Conservation (phyloP, 768 basidiomycete species). For the Paxillus ammoniavirescens region DNA sequence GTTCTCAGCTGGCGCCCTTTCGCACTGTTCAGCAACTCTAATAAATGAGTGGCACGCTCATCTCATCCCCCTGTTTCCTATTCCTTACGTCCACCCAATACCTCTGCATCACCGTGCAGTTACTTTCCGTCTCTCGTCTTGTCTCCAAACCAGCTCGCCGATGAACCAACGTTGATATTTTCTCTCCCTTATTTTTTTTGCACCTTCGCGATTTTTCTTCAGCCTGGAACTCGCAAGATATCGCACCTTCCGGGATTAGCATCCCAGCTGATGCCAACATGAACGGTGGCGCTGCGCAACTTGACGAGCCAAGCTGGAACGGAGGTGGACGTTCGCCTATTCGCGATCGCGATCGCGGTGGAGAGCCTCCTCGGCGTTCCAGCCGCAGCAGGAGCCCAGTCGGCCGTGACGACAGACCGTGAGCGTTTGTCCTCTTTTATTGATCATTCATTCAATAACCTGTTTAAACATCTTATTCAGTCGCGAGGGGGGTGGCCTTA, state of each 20-base stretch:
- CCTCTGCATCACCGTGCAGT: background rate
- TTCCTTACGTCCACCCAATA: background rate
- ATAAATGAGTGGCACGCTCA: slow-evolving; percentile 2
- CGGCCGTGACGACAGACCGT: slow-evolving; percentile 55
- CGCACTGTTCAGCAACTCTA: slow-evolving; percentile 12
- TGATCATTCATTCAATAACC: background rate
- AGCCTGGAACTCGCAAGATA: slow-evolving; percentile 87
- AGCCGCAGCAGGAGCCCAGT: slow-evolving; percentile 78
- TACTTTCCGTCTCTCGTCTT: slow-evolving; percentile 3
- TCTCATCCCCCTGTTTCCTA: slow-evolving; percentile 25
- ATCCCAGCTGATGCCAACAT: slow-evolving; percentile 57
- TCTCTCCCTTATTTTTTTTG: slow-evolving; percentile 33
- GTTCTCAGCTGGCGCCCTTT: slow-evolving; percentile 12
- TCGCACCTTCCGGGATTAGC: slow-evolving; percentile 71
- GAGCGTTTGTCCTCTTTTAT: slow-evolving; percentile 24
- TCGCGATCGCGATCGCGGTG: slow-evolving; percentile 36
- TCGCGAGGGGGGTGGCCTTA: slow-evolving; percentile 38
- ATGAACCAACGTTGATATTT: slow-evolving; percentile 43
- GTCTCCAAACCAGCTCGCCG: slow-evolving; percentile 28
- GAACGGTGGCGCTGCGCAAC: slow-evolving; percentile 44
- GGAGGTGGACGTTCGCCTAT: slow-evolving; percentile 42
- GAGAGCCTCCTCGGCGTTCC: slow-evolving; percentile 58
- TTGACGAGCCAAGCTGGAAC: slow-evolving; percentile 60
- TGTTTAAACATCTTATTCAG: background rate
- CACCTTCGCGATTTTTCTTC: slow-evolving; percentile 37